A percentile compares a stretch with the other conserved stretches of the same genome.
These are phyloP conservation scores for Chytriomyces confervae DNA, from an alignment of 192 early-diverging fungal genomes.

Conservation along the genomic window DNA sequence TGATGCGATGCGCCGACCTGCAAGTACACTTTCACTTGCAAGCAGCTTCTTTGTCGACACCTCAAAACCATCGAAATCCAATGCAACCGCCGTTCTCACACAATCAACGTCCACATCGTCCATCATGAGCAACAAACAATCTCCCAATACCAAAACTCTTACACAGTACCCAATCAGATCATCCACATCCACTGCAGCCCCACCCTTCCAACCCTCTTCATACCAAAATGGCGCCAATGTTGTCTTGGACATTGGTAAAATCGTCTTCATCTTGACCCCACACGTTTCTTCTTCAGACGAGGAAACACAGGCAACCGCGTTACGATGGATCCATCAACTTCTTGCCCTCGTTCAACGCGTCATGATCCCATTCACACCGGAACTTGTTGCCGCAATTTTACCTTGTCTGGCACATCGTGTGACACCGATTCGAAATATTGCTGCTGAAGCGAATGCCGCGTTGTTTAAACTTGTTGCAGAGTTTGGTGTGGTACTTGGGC, in stretches of 20 bases:
- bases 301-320: conserved; percentile 90
- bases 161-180: background rate
- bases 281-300: conserved; percentile 72
- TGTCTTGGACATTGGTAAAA: conserved; percentile 81
- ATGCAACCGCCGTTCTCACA: background rate
- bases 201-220: too few relatives aligned
- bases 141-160: background rate
- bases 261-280: conserved; percentile 82
- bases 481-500: conserved; percentile 29
- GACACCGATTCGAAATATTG: conserved; percentile 71
- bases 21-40: conserved; percentile 23
- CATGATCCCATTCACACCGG: conserved; percentile 82
- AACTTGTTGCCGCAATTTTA: conserved; percentile 81
- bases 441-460: conserved; percentile 80
- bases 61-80: background rate
- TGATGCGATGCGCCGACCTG: conserved; percentile 16
- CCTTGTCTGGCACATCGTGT: conserved; percentile 81
- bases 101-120: too few relatives aligned
- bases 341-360: conserved; percentile 75
- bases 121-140: background rate
- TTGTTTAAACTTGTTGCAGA: conserved; percentile 81
- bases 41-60: conserved; percentile 13
- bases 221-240: conserved; percentile 74
- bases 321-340: conserved; percentile 93
- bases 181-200: conserved; percentile 48